These are phyloP conservation scores for Nicotiana otophora DNA, from an alignment of 257 asterid species.

Conservation along the genomic window DNA sequence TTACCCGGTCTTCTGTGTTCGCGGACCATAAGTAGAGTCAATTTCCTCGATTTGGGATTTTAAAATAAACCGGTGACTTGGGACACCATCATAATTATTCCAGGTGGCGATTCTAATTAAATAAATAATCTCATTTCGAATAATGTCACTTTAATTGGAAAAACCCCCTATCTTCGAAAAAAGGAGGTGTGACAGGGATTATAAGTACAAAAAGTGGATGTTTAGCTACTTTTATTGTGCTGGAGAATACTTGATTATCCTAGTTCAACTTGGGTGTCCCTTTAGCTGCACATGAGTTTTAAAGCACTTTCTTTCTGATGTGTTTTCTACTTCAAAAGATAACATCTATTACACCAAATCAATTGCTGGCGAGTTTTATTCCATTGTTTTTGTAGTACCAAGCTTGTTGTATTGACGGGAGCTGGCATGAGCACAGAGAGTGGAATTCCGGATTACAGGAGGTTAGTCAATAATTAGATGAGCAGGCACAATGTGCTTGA, in stretches of 20 bases:
- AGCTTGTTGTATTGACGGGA: conserved; percentile 81
- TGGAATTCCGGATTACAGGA: conserved; percentile 96
- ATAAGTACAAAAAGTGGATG: background rate
- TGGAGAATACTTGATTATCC: background rate
- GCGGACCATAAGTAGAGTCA: too few species aligned
- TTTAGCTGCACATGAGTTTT: background rate
- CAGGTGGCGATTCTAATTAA: too few species aligned
- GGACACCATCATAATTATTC: too few species aligned
- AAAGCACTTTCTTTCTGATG: background rate
- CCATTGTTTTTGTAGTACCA: conserved; percentile 45
- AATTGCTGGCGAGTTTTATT: conserved; percentile 4
- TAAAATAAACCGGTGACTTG: too few species aligned
- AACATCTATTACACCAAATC: background rate
- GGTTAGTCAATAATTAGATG: conserved; percentile 32
- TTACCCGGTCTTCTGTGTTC: too few species aligned
- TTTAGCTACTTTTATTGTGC: background rate
- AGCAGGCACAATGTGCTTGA: background rate
- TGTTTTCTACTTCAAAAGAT: background rate
- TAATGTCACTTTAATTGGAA: too few species aligned
- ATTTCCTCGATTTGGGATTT: too few species aligned
- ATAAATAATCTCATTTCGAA: too few species aligned
- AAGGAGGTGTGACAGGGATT: too few species aligned
- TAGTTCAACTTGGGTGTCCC: background rate
- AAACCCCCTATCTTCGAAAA: too few species aligned
- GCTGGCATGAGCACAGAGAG: conserved; percentile 98